Conservation (phyloP, 2,329 filamentous ascomycete species). For the Aspergillus viridinutans region DNA sequence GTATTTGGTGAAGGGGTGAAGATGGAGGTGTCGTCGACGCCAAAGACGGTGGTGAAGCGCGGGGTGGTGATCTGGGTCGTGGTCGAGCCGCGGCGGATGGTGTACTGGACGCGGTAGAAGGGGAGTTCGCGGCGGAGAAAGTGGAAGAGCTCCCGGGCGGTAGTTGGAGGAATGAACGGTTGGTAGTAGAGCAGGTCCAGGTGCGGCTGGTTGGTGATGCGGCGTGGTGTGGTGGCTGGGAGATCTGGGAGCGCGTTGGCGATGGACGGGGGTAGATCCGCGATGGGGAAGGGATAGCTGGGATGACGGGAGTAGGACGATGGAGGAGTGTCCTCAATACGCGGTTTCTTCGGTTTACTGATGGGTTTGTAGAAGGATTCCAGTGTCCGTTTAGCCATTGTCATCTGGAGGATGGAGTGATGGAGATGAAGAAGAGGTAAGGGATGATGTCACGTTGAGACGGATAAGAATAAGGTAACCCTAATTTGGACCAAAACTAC, state of each 20-base stretch:
- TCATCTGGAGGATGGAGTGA: too few relatives aligned
- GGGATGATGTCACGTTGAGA: not conserved
- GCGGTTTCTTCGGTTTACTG: conserved; percentile 39
- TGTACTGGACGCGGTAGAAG: conserved; percentile 72
- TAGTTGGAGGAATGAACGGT: conserved; percentile 60
- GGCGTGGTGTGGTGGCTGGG: conserved; percentile 47
- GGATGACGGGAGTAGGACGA: conserved; percentile 39
- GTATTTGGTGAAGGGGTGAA: not conserved
- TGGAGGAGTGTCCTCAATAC: not conserved
- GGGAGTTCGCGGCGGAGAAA: conserved; percentile 68
- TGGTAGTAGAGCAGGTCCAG: conserved; percentile 72
- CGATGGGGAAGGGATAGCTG: conserved; percentile 52
- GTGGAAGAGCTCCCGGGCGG: conserved; percentile 59
- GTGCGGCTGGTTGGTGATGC: conserved; percentile 64
- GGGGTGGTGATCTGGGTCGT: conserved; percentile 61
- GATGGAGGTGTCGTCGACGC: conserved; percentile 58
- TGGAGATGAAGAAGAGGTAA: not conserved
- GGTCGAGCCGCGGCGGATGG: conserved; percentile 61
- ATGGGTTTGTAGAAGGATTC: conserved; percentile 63
- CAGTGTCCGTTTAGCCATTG: conserved; percentile 57
- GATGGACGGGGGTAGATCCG: conserved; percentile 45
- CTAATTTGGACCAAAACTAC: too few relatives aligned
- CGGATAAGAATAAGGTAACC: too few relatives aligned
- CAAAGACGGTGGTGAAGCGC: conserved; percentile 60
- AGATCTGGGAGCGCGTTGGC: conserved; percentile 16